A percentile compares a stretch with the other conserved stretches of the same genome.
Conservation (phyloP, 306 rosid genomes). For the Castanospermum australe region DNA sequence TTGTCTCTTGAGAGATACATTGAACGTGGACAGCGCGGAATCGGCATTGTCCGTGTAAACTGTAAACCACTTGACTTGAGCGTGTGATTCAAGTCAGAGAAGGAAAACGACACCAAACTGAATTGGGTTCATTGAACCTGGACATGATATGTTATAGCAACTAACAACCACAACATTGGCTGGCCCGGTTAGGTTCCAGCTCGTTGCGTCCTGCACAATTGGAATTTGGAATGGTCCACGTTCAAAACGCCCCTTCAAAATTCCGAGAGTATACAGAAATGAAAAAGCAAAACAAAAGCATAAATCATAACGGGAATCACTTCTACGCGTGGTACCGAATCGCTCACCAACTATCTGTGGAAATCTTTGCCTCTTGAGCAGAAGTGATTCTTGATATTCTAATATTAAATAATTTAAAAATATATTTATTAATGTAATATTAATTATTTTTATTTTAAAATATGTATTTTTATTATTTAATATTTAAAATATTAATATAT, state of each 20-base stretch:
- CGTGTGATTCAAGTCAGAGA: slow-evolving; percentile 2
- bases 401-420: too few relatives aligned
- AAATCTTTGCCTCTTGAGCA: too few relatives aligned
- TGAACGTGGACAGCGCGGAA: slow-evolving; percentile 48
- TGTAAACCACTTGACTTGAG: not conserved
- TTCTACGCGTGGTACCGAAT: too few relatives aligned
- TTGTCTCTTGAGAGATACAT: slow-evolving; percentile 29
- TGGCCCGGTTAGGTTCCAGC: not conserved
- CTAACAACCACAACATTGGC: not conserved
- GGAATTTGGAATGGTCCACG: not conserved
- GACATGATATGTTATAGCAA: slow-evolving; percentile 20
- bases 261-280: too few relatives aligned
- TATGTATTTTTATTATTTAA: too few relatives aligned
- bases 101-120: not conserved
- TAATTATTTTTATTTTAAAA: too few relatives aligned
- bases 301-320: too few relatives aligned
- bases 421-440: too few relatives aligned
- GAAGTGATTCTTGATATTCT: too few relatives aligned
- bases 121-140: slow-evolving; percentile 42
- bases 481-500: too few relatives aligned
- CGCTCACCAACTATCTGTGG: too few relatives aligned
- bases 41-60: not conserved
- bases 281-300: too few relatives aligned
- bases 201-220: not conserved
- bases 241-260: not conserved